Base-by-base conservation (phyloP, 345 rosid species). In the Salix caprea region DNA sequence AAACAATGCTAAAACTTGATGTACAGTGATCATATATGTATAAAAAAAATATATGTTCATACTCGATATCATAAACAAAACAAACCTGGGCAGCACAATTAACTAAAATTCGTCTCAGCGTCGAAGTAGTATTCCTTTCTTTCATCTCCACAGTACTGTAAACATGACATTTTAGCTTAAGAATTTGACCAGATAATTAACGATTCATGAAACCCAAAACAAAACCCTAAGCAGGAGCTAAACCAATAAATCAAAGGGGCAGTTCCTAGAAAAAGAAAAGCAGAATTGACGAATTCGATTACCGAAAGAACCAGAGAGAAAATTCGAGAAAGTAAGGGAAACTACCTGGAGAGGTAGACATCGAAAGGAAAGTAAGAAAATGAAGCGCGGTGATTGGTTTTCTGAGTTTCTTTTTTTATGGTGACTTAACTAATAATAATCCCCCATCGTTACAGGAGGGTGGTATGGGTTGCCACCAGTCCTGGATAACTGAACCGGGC, bases 41-140 rank as follows among this genome's bases (percentile, higher is more conserved):
- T 10, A 46, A 46, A 14, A 46, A 40, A 40, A 40, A 7, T 40
- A 1, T 40, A 40, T 14, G 4, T 15, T 3, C 18, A 13, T 42
- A 11, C 46, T 42, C 13, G 11, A n/a, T 58, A 12, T 23, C 12
- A 23, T 23, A 58, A 23, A 58, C 6, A 58, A 58, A 54, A 82
- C 89, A 65, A 81, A 92, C 97, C 98, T 91, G 95, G 1, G 86
- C 86, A 62, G 94, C 77, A 83, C 98, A 96, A 76, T 88, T 93
- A n/a, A 82, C 85, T 83, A 93, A 87, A 83, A 96, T 84, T 77
- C 93, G 92, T 75, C 81, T 89, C 39, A 93, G 90, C 67, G 85
- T 74, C 37, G 97, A 89, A 40, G 84, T 79, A 60, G 91, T 74
- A 65, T 84, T 90, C 79, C 84, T 95, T 76, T 93, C 98, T 86